Conservation (phyloP, 805 yeast species). For the Blastobotrys americana region DNA sequence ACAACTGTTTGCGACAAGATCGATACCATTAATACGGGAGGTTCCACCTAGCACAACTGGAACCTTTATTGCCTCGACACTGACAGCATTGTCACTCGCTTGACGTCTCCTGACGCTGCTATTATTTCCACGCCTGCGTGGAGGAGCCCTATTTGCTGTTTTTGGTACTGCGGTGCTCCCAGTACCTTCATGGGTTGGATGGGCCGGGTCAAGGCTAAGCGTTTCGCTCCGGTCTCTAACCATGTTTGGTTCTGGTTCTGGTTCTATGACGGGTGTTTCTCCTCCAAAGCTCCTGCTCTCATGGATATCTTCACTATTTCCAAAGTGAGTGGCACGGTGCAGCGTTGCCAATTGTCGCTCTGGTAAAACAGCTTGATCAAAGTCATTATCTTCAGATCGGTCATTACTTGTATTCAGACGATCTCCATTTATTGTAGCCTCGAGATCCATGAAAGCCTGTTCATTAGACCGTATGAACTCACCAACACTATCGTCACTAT, state of each 20-base stretch:
- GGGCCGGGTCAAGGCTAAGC: no score
- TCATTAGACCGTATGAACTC: not conserved
- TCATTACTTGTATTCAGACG: no score
- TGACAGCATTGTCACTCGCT: conserved; percentile 1
- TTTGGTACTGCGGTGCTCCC: no score
- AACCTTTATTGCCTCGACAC: conserved; percentile 14
- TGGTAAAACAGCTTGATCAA: no score
- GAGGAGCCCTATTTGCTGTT: no score
- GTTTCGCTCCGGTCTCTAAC: no score
- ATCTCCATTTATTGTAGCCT: not conserved
- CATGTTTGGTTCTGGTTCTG: not conserved
- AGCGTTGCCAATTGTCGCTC: no score
- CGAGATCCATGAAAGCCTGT: not conserved
- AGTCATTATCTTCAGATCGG: not conserved
- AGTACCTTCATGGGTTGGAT: no score
- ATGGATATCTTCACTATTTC: not conserved
- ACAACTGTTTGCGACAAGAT: conserved; percentile 13
- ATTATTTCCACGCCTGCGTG: no score
- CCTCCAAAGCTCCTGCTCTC: not conserved
- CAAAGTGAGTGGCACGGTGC: not conserved
- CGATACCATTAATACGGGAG: conserved; percentile 15
- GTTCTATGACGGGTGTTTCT: not conserved
- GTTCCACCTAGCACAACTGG: conserved; percentile 16
- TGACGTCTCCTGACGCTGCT: not conserved
- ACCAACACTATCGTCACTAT: no score